Evolutionary conservation across 805 yeast species (phyloP).

Genomic region (Pichia nakasei): DNA sequence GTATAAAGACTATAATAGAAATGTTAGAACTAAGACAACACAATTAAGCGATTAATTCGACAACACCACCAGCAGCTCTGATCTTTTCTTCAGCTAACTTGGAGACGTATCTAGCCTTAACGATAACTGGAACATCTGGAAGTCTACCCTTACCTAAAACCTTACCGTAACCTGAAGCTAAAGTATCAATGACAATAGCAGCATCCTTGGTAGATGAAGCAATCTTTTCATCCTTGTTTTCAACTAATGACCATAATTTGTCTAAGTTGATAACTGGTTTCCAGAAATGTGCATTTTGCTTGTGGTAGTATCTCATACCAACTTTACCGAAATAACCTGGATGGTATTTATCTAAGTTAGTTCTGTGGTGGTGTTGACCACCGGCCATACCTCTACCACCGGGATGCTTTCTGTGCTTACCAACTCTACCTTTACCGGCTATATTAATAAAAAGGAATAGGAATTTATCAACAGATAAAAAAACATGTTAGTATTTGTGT

Average conservation of each 20-base stretch:
- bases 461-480: background rate
- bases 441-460: slow-evolving; percentile 12
- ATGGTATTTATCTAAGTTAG: slow-evolving; percentile 99
- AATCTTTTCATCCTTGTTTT: slow-evolving; percentile 89
- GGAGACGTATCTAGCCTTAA: slow-evolving; percentile 98
- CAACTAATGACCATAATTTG: slow-evolving; percentile 96
- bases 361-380: slow-evolving; percentile 99
- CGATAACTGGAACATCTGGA: slow-evolving; percentile 97
- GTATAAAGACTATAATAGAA: background rate
- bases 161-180: slow-evolving; percentile 99
- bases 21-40: background rate
- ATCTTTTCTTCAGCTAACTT: slow-evolving; percentile 99
- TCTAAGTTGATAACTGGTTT: slow-evolving; percentile 96
- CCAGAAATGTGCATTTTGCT: slow-evolving; percentile 92
- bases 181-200: slow-evolving; percentile 98
- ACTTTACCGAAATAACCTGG: slow-evolving; percentile 99
- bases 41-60: slow-evolving; percentile 92
- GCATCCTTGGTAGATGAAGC: slow-evolving; percentile 74
- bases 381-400: slow-evolving; percentile 99
- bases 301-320: slow-evolving; percentile 99
- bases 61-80: slow-evolving; percentile 99
- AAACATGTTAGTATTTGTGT: slow-evolving; percentile 10
- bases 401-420: slow-evolving; percentile 99
- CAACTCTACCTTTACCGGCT: slow-evolving; percentile 99
- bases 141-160: slow-evolving; percentile 98